Conservation (phyloP, 2,329 filamentous ascomycete species). For the Chaetomium sp. region DNA sequence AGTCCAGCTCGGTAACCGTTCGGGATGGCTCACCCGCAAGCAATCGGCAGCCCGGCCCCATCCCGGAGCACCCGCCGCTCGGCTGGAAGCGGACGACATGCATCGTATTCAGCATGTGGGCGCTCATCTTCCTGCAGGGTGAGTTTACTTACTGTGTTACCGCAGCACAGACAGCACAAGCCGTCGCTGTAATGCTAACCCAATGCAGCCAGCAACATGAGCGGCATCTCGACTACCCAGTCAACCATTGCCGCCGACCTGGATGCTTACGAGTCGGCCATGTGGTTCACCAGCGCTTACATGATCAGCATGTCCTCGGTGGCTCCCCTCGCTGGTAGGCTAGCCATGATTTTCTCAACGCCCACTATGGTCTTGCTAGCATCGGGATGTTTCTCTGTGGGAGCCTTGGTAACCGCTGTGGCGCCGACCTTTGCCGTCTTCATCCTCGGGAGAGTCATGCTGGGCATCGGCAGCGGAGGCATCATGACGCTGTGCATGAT, state of each 20-base stretch:
- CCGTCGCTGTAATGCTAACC: background rate
- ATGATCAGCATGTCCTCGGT: slow-evolving; percentile 64
- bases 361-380: slow-evolving; percentile 65
- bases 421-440: slow-evolving; percentile 64
- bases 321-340: slow-evolving; percentile 69
- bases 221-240: slow-evolving; percentile 79
- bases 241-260: slow-evolving; percentile 74
- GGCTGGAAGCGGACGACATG: slow-evolving; percentile 43
- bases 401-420: slow-evolving; percentile 64
- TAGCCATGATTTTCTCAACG: slow-evolving; percentile 74
- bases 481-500: slow-evolving; percentile 75
- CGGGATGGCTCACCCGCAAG: slow-evolving; percentile 29
- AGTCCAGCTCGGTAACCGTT: slow-evolving; percentile 32
- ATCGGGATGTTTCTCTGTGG: slow-evolving; percentile 59
- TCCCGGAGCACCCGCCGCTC: slow-evolving; percentile 35
- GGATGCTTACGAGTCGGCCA: slow-evolving; percentile 69
- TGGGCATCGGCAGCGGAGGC: slow-evolving; percentile 70
- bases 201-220: slow-evolving; percentile 66
- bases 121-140: slow-evolving; percentile 64
- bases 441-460: slow-evolving; percentile 66
- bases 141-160: slow-evolving; percentile 21
- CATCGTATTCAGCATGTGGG: slow-evolving; percentile 56
- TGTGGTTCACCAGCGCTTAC: slow-evolving; percentile 82
- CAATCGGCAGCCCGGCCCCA: slow-evolving; percentile 9
- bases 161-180: background rate